phyloP scores from a whole-genome alignment of 768 basidiomycete genomes.

The Amanita pseudoporphyria region DNA sequence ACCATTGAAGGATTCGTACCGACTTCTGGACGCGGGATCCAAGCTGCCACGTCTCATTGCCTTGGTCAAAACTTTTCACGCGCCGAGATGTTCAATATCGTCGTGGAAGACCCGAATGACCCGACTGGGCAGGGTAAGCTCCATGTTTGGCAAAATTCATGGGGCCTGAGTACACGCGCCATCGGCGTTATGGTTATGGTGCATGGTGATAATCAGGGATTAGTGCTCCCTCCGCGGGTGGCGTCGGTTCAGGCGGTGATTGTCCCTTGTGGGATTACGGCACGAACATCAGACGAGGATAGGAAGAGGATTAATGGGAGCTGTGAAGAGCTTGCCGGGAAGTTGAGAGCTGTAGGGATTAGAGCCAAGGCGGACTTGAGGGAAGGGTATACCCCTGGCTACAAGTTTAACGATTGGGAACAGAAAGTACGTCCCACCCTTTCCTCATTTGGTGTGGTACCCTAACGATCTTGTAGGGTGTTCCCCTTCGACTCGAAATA shows the following conservation, averaged over 20 bases:
- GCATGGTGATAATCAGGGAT: constrained; percentile 94
- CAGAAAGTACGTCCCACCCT: constrained; percentile 58
- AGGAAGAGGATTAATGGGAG: constrained; percentile 63
- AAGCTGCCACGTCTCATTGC: constrained; percentile 96
- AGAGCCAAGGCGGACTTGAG: constrained; percentile 86
- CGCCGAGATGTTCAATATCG: constrained; percentile 95
- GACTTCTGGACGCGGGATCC: constrained; percentile 94
- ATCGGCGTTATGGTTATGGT: constrained; percentile 99
- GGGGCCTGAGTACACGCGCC: constrained; percentile 93
- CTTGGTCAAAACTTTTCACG: constrained; percentile 98
- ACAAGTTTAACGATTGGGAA: constrained; percentile 99
- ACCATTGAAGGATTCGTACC: constrained; percentile 98
- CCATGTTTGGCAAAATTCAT: constrained; percentile 96
- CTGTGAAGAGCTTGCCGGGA: constrained; percentile 69
- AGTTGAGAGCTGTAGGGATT: constrained; percentile 62
- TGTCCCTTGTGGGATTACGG: constrained; percentile 92
- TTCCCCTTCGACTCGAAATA: constrained; percentile 94
- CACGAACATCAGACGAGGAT: constrained; percentile 62
- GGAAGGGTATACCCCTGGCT: constrained; percentile 96
- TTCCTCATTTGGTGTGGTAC: not conserved
- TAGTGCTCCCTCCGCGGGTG: constrained; percentile 95
- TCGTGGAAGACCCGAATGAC: constrained; percentile 89
- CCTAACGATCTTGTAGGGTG: constrained; percentile 47
- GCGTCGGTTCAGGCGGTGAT: constrained; percentile 88
- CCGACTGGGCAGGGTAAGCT: constrained; percentile 55